Percentiles rank a stretch among this genome's conserved stretches.
These are phyloP conservation scores for Paecilomyces variotii DNA, from an alignment of 2,329 filamentous ascomycete genomes.

Conservation along the genomic window DNA sequence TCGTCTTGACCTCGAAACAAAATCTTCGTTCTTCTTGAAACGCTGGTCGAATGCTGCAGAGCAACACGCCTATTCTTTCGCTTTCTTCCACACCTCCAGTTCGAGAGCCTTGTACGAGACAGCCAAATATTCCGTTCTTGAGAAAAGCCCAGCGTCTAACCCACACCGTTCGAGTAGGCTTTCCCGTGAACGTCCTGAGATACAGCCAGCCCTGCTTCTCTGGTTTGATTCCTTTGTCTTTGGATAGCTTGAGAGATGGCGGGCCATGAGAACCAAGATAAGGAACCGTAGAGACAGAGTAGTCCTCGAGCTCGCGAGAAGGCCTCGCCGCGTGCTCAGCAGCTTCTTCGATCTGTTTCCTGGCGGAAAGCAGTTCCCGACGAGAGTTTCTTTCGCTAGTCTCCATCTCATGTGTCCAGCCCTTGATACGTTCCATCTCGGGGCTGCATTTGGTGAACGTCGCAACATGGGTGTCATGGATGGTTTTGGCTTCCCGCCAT, in stretches of 20 bases:
- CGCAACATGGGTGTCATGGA: conserved; percentile 56
- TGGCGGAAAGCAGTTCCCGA: conserved; percentile 67
- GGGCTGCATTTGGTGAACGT: conserved; percentile 59
- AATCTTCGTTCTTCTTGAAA: conserved; percentile 90
- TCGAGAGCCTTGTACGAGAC: conserved; percentile 73
- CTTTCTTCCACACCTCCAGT: conserved; percentile 84
- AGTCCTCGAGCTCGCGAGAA: conserved; percentile 87
- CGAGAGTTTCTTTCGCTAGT: conserved; percentile 75
- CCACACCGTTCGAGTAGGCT: conserved; percentile 86
- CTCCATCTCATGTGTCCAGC: conserved; percentile 94
- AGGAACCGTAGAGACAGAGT: conserved; percentile 80
- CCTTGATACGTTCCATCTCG: conserved; percentile 85
- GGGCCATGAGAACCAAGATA: conserved; percentile 67
- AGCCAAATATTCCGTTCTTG: conserved; percentile 92
- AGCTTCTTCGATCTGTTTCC: conserved; percentile 72
- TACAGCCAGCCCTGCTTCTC: conserved; percentile 97
- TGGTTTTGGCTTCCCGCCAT: conserved; percentile 74
- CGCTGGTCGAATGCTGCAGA: conserved; percentile 87
- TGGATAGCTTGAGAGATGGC: conserved; percentile 50
- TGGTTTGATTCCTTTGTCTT: conserved; percentile 34
- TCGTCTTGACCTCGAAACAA: conserved; percentile 98
- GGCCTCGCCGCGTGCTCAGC: conserved; percentile 66
- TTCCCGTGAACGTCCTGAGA: conserved; percentile 70
- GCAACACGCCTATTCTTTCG: conserved; percentile 87
- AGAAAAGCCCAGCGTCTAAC: conserved; percentile 91